Base-by-base conservation (phyloP, 176 grass and related monocot genomes). In the Cocos nucifera region DNA sequence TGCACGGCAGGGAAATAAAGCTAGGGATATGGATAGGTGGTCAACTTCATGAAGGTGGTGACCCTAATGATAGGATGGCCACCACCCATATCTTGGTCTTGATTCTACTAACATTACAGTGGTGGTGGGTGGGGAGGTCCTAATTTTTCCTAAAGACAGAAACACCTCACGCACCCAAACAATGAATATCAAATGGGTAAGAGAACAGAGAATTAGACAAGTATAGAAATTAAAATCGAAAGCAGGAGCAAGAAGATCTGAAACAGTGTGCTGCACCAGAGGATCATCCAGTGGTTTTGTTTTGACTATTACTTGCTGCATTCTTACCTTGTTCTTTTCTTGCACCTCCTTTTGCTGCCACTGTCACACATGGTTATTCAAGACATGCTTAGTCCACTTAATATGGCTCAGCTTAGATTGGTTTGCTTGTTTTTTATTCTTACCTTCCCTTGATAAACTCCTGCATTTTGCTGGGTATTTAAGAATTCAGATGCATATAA, bases 191-290 rank as follows among this genome's bases (percentile, higher is more conserved):
- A 12, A 12, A 9, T 14, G 10, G 35, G 35, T 24, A 71, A 61
- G 73, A 66, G 56, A 52, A 62, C 51, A 66, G 56, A 54, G 55
- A 56, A 17, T 53, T 44, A 28, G 6, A 26, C 49, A 55, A 35
- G 80, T 75, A 55, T n/a, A 50, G 58, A 77, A 65, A 65, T 56
- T 57, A 64, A 70, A 30, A 54, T 64, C 69, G 69, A 35, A 71
- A 12, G 22, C 61, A 77, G 58, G 3, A 35, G 3, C 18, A n/a
- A 35, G 75, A 86, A 78, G 66, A 82, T 82, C 72, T 78, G 70
- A 75, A 86, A 82, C 52, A 78, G 62, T 62, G 78, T 26, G 51
- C 56, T 65, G 66, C 65, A 62, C 56, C 24, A 75, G 22, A 74
- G 61, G 69, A 51, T 25, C 24, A 63, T 58, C 74, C 17, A 81